Evolutionary conservation across 1,284 basidiomycete species (phyloP), one percentile per base, ranked within the genome.

Genomic region (Ustilago shanxiensis): DNA sequence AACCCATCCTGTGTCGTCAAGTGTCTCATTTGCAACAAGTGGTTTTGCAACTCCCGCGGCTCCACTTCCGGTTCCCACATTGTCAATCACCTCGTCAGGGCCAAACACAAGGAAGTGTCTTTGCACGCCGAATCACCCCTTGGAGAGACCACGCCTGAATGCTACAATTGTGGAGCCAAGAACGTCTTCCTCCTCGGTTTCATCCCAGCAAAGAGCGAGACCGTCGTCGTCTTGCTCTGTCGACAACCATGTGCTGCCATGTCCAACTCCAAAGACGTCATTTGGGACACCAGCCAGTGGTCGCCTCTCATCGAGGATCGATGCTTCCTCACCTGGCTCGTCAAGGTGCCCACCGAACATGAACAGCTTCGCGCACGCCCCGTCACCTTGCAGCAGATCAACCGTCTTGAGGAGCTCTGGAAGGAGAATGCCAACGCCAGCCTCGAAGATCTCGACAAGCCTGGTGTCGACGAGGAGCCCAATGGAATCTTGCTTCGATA

Each of bases 101-200:
- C 97, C 29, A 98, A 98, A 88, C 97, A 99, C 88, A 98, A 98
- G 88, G 96, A 99, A 86, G 96, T 99, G 71, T 93, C 95, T 70
- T 88, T 99, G 52, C 97, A 99, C 86, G 92, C 93, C 60, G 95
- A 99, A 82, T 93, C 93, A 64, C 94, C 95, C 1, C 89, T 99
- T 0, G 97, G 97, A 6, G 97, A 99, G 87, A 99, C 96, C 0
- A 93, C 93, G 0, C 97, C 97, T 0, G 97, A 99, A 87, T 88
- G 85, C 87, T 99, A 99, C 89, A 95, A 96, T 86, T 99, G 97
- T 85, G 97, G 97, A n/a, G 95, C 93, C 88, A 98, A 98, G 88
- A 99, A 99, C 80, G 96, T 98, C 28, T 99, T 99, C 85, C 94
- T 98, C 91, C 90, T 99, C 22, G 97, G 97, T 2, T 99, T 99